Evolutionary conservation across 805 yeast genomes (phyloP), one percentile per base, ranked within the genome.

Genomic region (Kodamaea restingae): DNA sequence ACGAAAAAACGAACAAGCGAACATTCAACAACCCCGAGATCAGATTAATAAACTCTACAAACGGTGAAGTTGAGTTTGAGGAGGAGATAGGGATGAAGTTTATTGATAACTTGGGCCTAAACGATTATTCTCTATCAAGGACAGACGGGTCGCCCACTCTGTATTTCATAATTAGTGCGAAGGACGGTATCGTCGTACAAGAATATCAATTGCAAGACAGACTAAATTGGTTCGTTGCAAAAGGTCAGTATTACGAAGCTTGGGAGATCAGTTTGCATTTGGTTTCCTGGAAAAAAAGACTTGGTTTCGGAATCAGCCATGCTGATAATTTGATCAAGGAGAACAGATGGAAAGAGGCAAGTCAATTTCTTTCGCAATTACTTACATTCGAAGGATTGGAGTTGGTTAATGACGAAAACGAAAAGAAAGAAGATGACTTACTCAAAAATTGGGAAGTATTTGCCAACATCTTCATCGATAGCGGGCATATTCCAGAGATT

Each of bases 111-210:
- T 60, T 87, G 31, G 88, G 95, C 0, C 65, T 84, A 12, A 90
- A 91, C 55, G 98, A 93, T 55, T 86, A 84, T 54, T 75, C 74
- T 36, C 70, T 71, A 53, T 61, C 73, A 24, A 78, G 73, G 2
- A 47, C 44, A 2, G 52, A 48, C 0, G 54, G 59, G 0, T 48
- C 59, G 4, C 58, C 67, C 6, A 26, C 35, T 4, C 67, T 70
- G 39, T 87, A 83, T 65, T 84, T 73, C 50, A 67, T 93, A 14
- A 68, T 91, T 4, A 79, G 91, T 53, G 87, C 96, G 0, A 75
- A 77, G 34, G 98, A 88, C 60, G 91, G 82, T 1, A 83, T 91
- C 1, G 65, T 80, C 11, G 88, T 88, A 0, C 75, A 81, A 48
- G 87, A 82, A 44, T 69, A 84, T n/a, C 80, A 78, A 38, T 60